Conservation (phyloP, 768 basidiomycete genomes). For the Mycena filopes region DNA sequence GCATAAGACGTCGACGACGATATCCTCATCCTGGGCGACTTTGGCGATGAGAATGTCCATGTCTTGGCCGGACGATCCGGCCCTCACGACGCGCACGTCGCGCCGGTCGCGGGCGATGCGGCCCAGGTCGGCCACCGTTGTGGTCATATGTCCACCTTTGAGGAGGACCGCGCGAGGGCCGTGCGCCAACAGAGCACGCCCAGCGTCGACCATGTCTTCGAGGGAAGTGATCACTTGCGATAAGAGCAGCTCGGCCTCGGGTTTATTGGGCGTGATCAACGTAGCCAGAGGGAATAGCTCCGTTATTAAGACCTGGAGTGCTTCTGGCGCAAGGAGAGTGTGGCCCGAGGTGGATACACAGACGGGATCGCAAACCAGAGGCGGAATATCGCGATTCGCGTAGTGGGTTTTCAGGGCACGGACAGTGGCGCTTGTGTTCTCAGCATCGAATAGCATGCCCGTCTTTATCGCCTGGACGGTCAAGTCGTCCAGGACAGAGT, state of each 20-base stretch:
- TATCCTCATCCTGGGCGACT: conserved; percentile 30
- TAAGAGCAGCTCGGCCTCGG: conserved; percentile 80
- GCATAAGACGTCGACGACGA: conserved; percentile 76
- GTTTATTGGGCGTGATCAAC: conserved; percentile 86
- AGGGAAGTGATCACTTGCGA: conserved; percentile 58
- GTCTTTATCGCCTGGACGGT: conserved; percentile 82
- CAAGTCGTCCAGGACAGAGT: conserved; percentile 77
- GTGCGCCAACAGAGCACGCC: conserved; percentile 55
- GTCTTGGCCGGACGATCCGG: conserved; percentile 62
- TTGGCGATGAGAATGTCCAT: conserved; percentile 65
- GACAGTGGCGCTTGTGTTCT: conserved; percentile 62
- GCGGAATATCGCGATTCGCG: conserved; percentile 46
- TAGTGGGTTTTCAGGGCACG: conserved; percentile 58
- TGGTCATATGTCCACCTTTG: conserved; percentile 84
- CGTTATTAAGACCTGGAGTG: conserved; percentile 65
- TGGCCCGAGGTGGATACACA: conserved; percentile 93
- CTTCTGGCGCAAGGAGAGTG: conserved; percentile 73
- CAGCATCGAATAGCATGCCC: conserved; percentile 84
- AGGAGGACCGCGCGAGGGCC: conserved; percentile 73
- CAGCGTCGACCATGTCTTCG: conserved; percentile 70
- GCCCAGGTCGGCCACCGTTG: conserved; percentile 58
- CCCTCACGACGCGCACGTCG: conserved; percentile 51
- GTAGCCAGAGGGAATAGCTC: conserved; percentile 78
- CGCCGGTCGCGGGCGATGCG: conserved; percentile 41
- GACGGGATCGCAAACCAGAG: conserved; percentile 88